Conservation (phyloP, 2,329 filamentous ascomycete species). For the Beauveria varroae region DNA sequence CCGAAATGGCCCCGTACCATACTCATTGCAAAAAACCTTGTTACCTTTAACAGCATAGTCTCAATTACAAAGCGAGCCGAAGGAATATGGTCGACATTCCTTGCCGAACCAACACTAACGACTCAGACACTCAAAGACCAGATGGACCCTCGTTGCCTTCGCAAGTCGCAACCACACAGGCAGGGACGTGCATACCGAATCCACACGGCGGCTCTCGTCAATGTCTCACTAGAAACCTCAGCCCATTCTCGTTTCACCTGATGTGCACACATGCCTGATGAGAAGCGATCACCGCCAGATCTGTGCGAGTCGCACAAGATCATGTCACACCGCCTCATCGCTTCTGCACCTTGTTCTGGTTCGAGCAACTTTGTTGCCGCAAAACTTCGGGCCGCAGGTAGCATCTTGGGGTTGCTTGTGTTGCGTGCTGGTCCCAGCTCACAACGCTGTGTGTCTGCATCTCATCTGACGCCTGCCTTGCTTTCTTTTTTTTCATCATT, state of each 20-base stretch:
- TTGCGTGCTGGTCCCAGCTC: background rate
- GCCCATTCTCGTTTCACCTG: background rate
- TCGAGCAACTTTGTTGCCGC: background rate
- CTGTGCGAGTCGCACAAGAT: constrained; percentile 2
- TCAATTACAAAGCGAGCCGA: background rate
- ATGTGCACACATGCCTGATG: background rate
- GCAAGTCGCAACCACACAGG: background rate
- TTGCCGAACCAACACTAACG: background rate
- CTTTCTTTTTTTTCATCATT: background rate
- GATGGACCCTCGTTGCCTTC: background rate
- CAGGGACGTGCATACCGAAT: background rate
- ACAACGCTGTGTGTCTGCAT: background rate
- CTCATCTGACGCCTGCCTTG: background rate
- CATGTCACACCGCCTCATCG: background rate
- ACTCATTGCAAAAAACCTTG: no score
- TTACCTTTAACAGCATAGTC: background rate
- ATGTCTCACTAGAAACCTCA: background rate
- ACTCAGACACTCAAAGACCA: background rate
- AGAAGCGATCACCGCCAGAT: constrained; percentile 6
- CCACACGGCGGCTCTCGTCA: background rate
- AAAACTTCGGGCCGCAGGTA: background rate
- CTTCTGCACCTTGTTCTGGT: background rate
- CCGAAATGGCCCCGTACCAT: no score
- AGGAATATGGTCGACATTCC: background rate
- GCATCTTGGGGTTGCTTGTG: background rate